phyloP scores from a whole-genome alignment of 768 basidiomycete species.

The Coprinellus micaceus region DNA sequence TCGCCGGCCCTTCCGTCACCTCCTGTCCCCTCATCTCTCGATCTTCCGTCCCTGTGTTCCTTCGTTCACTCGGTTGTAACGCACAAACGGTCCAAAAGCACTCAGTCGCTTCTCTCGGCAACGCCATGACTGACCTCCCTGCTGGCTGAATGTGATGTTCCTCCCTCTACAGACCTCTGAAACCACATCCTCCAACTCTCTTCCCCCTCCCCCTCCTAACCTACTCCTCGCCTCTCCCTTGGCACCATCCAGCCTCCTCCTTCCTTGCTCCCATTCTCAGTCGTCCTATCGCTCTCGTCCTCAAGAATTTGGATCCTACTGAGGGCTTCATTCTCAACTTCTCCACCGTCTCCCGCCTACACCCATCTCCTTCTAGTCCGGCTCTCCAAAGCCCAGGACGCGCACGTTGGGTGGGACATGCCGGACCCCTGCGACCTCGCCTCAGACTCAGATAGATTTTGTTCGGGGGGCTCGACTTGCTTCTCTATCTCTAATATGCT shows the following conservation, averaged over 20 bases:
- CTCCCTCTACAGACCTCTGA: constrained; percentile 74
- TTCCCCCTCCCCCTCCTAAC: constrained; percentile 62
- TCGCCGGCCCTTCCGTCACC: no score
- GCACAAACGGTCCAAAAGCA: no score
- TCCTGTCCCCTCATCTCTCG: no score
- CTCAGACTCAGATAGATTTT: constrained; percentile 72
- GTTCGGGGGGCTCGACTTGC: constrained; percentile 55
- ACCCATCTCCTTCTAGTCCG: constrained; percentile 79
- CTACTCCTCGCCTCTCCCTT: constrained; percentile 73
- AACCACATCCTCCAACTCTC: constrained; percentile 61
- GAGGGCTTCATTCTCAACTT: constrained; percentile 78
- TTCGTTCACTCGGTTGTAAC: no score
- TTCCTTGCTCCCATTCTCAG: background rate
- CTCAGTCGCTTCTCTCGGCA: no score
- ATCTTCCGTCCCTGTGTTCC: no score
- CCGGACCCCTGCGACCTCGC: constrained; percentile 71
- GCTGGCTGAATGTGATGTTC: no score
- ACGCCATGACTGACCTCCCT: no score
- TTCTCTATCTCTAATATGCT: no score
- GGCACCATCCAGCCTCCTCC: constrained; percentile 52
- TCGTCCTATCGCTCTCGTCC: constrained; percentile 26
- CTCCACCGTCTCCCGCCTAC: constrained; percentile 73
- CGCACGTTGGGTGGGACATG: constrained; percentile 62
- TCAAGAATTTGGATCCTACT: constrained; percentile 56
- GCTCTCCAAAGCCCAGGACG: constrained; percentile 63